Percentiles rank a stretch among this genome's conserved stretches.
These are phyloP conservation scores for Aspergillus ustus DNA, from an alignment of 2,329 filamentous ascomycete species.

Conservation along the genomic window DNA sequence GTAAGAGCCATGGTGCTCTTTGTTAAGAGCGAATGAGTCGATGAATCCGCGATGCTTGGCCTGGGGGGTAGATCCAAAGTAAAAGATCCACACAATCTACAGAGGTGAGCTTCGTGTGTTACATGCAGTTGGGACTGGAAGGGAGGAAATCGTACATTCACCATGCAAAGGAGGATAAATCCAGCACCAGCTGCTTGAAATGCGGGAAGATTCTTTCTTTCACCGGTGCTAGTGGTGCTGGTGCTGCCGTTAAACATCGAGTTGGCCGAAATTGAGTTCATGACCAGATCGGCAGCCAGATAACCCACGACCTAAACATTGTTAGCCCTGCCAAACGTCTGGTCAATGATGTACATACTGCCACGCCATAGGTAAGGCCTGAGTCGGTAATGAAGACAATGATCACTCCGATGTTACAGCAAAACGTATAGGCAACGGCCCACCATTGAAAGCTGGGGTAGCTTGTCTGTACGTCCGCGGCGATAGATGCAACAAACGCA, in stretches of 20 bases:
- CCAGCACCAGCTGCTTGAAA: slow-evolving; percentile 88
- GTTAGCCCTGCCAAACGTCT: slow-evolving; percentile 30
- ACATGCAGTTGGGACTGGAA: background rate
- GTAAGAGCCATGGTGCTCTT: slow-evolving; percentile 68
- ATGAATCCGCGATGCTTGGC: slow-evolving; percentile 87
- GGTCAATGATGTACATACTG: slow-evolving; percentile 55
- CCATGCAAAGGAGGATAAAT: slow-evolving; percentile 91
- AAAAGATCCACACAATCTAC: slow-evolving; percentile 98
- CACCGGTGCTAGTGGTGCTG: background rate
- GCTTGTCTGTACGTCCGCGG: slow-evolving; percentile 61
- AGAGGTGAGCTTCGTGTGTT: slow-evolving; percentile 13
- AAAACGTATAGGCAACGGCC: slow-evolving; percentile 82
- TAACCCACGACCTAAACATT: slow-evolving; percentile 75
- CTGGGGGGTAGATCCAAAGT: slow-evolving; percentile 91
- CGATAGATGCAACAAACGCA: slow-evolving; percentile 82
- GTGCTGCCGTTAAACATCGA: slow-evolving; percentile 72
- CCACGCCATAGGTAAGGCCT: slow-evolving; percentile 86
- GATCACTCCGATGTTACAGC: slow-evolving; percentile 78
- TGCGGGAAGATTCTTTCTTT: slow-evolving; percentile 56
- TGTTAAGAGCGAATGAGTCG: slow-evolving; percentile 92
- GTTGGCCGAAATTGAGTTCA: slow-evolving; percentile 86
- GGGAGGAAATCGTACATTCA: slow-evolving; percentile 66
- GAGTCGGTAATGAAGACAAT: slow-evolving; percentile 84
- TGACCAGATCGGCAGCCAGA: slow-evolving; percentile 78
- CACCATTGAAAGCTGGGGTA: slow-evolving; percentile 95